Base-by-base conservation (phyloP, 2,329 filamentous ascomycete genomes). In the Pyrenochaeta sp. region DNA sequence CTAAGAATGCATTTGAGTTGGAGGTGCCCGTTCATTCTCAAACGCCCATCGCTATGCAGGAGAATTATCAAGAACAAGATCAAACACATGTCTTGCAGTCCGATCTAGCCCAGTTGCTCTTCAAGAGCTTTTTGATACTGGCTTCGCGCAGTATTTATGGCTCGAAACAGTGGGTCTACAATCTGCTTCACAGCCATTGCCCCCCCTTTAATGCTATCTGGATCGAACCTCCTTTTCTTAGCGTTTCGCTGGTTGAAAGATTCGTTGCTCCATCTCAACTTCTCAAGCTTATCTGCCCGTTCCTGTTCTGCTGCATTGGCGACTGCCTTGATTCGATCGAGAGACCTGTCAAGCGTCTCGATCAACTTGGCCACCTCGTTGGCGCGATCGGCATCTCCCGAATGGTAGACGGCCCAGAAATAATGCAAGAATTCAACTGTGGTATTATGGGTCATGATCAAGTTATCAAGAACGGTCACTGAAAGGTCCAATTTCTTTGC, bases 351-450 rank as follows among this genome's bases (percentile, higher is more conserved):
- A 12, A 99, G 82, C 9, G 92, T 94, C 72, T 96, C 91, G 7
- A 90, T 87, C 41, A 97, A 83, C 57, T 90, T 92, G 6, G 88
- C 87, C 12, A 97, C 83, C 76, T 99, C 94, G 36, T 83, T 83
- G 0, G 91, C 91, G 30, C 91, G 88, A 54, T 91, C 88, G 1
- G 90, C 79, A 69, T 97, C 91, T 12, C 93, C 94, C 0, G 93
- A 97, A 21, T 96, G 83, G 69, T 96, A 99, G 0, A 93, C 87
- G 30, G 86, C 85, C 94, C 94, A 99, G 79, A 99, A 99, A 74
- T 98, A 96, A 66, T 94, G 91, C n/a, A 99, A 80, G 68, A 98
- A 99, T 71, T 99, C 95, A 32, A 91, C 89, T 0, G 92, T 96
- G 0, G 95, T 99, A 47, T 93, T 93, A 73, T 98, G 92, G 0